phyloP scores from a whole-genome alignment of 1,284 basidiomycete species.

The Boletellus deceptivus region DNA sequence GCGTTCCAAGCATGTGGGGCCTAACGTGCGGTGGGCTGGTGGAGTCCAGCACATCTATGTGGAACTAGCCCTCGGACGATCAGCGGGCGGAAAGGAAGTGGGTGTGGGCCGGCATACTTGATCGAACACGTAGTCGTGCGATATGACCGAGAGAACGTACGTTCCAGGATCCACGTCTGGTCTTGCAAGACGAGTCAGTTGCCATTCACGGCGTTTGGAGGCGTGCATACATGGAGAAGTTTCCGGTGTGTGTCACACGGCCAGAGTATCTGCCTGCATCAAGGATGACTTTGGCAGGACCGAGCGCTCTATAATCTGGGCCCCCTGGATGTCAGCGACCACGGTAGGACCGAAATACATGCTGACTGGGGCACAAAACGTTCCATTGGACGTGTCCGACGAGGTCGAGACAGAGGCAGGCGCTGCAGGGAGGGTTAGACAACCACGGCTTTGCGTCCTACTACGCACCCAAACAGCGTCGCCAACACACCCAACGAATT shows the following conservation, averaged over 20 bases:
- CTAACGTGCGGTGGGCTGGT: slow-evolving; percentile 51
- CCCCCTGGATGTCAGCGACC: slow-evolving; percentile 2
- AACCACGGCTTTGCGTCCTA: background rate
- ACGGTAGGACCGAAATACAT: background rate
- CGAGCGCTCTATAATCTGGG: slow-evolving; percentile 47
- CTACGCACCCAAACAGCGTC: slow-evolving; percentile 16
- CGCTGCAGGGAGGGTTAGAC: slow-evolving; percentile 24
- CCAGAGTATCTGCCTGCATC: slow-evolving; percentile 56
- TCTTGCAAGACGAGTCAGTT: slow-evolving; percentile 38
- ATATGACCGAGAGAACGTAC: slow-evolving; percentile 63
- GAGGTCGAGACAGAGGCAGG: slow-evolving; percentile 49
- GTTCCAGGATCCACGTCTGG: slow-evolving; percentile 61
- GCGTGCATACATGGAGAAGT: slow-evolving; percentile 73
- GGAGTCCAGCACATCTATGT: slow-evolving; percentile 58
- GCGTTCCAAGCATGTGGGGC: slow-evolving; percentile 66
- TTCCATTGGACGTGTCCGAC: slow-evolving; percentile 64
- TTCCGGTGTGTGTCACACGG: slow-evolving; percentile 54
- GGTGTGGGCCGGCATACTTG: slow-evolving; percentile 43
- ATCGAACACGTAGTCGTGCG: slow-evolving; percentile 68
- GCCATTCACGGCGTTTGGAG: slow-evolving; percentile 2
- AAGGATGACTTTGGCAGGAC: slow-evolving; percentile 56
- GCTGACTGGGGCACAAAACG: slow-evolving; percentile 57
- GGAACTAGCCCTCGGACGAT: slow-evolving; percentile 25
- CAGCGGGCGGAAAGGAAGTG: background rate
- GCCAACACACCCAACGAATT: slow-evolving; percentile 7